Conservation (phyloP, 129 eudicot genomes). For the Apium graveolens region DNA sequence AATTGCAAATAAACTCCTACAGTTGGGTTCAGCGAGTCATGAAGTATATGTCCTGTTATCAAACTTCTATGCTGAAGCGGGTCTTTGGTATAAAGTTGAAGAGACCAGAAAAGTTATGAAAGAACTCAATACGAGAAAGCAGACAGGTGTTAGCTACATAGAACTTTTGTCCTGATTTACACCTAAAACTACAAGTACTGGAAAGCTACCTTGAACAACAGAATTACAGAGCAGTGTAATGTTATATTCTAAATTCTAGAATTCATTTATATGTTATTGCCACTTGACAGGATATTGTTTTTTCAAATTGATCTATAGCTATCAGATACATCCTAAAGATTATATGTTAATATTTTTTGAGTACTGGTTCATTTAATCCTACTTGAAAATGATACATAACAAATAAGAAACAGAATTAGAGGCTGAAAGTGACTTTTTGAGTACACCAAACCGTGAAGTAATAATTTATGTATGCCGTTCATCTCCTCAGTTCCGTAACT, state of each 20-base stretch:
- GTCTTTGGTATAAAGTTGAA: conserved; percentile 2
- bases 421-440: neutral
- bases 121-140: neutral
- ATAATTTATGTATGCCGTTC: neutral
- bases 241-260: neutral
- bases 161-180: neutral
- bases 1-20: neutral
- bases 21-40: neutral
- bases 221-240: neutral
- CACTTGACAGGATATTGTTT: neutral
- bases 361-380: neutral
- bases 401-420: neutral
- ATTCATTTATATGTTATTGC: neutral
- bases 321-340: neutral
- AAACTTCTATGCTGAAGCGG: conserved; percentile 3
- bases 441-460: neutral
- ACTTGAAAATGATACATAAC: conserved; percentile 1
- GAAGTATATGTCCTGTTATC: conserved; percentile 1
- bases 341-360: neutral
- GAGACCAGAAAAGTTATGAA: conserved; percentile 1
- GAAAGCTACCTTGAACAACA: neutral
- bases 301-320: neutral
- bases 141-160: conserved; percentile 2
- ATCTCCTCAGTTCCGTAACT: neutral
- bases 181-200: neutral